phyloP scores from a whole-genome alignment of 768 basidiomycete genomes.

The Serendipita sp. region DNA sequence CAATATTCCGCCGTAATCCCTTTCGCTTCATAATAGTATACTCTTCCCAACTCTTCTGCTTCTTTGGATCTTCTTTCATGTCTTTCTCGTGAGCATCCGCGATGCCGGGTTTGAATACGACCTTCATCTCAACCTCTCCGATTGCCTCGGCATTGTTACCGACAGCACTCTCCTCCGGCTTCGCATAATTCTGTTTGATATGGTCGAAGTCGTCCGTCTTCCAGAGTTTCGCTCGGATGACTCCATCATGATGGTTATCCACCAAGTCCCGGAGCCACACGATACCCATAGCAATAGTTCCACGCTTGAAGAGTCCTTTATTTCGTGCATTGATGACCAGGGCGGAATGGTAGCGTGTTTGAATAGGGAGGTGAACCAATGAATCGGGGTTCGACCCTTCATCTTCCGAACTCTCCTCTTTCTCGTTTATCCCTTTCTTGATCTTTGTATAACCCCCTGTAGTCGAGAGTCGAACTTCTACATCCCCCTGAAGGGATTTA shows the following conservation, averaged over 20 bases:
- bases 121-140: neutral
- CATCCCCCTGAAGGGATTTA: neutral
- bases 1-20: neutral
- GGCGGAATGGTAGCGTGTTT: neutral
- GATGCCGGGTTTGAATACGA: slow-evolving; percentile 6
- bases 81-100: slow-evolving; percentile 5
- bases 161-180: neutral
- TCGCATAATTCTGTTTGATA: slow-evolving; percentile 6
- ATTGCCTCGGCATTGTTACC: neutral
- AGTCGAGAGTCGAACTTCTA: slow-evolving; percentile 2
- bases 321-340: neutral
- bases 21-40: slow-evolving; percentile 1
- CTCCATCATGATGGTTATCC: slow-evolving; percentile 3
- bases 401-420: neutral
- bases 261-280: slow-evolving; percentile 7
- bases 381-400: neutral
- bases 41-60: slow-evolving; percentile 1
- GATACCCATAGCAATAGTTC: neutral
- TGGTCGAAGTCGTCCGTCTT: neutral
- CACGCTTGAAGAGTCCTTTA: neutral
- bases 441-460: neutral
- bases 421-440: neutral
- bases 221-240: slow-evolving; percentile 6
- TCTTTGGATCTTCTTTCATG: neutral
- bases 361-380: neutral